phyloP scores from a whole-genome alignment of 306 rosid species.

The Fragaria iinumae region DNA sequence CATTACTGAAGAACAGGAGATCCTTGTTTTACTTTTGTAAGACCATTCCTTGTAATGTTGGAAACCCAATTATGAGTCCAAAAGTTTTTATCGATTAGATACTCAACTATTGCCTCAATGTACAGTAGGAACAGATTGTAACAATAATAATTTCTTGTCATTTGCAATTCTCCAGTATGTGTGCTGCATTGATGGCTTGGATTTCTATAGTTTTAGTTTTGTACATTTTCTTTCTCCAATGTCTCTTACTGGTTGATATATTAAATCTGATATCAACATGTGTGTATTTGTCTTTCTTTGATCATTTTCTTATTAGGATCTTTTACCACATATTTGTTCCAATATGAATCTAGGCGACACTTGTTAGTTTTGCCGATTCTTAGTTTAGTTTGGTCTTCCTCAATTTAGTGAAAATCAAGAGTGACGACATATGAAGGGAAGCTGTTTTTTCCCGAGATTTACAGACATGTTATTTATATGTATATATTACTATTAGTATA shows the following conservation, averaged over 20 bases:
- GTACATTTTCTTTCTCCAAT: neutral
- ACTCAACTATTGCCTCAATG: neutral
- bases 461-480: neutral
- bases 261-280: neutral
- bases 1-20: neutral
- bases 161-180: neutral
- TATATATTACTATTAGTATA: neutral
- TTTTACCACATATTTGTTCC: neutral
- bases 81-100: neutral
- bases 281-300: neutral
- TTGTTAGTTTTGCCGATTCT: neutral
- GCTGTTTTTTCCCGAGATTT: neutral
- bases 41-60: neutral
- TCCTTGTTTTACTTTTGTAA: neutral
- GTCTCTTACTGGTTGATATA: neutral
- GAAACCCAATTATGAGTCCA: neutral
- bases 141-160: neutral
- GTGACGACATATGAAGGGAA: neutral
- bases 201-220: neutral
- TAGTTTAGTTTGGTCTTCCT: neutral
- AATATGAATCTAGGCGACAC: neutral
- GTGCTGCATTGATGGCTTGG: constrained; percentile 3
- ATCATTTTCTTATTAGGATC: neutral
- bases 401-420: neutral
- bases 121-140: neutral